Percentiles rank a stretch among this genome's conserved stretches.
Evolutionary conservation across 2,329 filamentous ascomycete species (phyloP).

Genomic region (Pseudogymnoascus sp.): DNA sequence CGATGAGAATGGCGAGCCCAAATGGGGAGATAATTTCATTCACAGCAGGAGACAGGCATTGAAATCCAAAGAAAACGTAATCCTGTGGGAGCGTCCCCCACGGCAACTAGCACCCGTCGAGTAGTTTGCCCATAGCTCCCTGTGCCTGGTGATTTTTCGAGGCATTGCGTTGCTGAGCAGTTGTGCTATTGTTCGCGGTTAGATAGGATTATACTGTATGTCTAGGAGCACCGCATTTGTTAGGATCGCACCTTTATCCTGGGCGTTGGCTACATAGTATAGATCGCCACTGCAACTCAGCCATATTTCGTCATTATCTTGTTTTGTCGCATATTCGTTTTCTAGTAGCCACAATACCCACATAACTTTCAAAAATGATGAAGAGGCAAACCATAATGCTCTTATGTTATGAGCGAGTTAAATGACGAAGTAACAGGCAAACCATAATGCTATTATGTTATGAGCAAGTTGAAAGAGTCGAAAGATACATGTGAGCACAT

Average conservation of each 20-base stretch:
- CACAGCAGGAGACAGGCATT: background rate
- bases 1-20: background rate
- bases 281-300: background rate
- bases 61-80: background rate
- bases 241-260: background rate
- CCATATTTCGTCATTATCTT: background rate
- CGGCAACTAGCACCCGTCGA: background rate
- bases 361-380: background rate
- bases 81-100: background rate
- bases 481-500: background rate
- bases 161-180: background rate
- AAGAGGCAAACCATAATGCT: background rate
- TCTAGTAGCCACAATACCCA: background rate
- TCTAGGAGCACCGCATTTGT: background rate
- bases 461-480: background rate
- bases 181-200: background rate
- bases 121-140: background rate
- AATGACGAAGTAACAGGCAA: background rate
- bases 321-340: background rate
- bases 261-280: background rate
- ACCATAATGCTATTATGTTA: background rate
- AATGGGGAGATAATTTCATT: background rate
- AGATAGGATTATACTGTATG: background rate
- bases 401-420: background rate
- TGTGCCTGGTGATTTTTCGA: background rate